Conservation (phyloP, 768 basidiomycete genomes). For the Mycena amicta region DNA sequence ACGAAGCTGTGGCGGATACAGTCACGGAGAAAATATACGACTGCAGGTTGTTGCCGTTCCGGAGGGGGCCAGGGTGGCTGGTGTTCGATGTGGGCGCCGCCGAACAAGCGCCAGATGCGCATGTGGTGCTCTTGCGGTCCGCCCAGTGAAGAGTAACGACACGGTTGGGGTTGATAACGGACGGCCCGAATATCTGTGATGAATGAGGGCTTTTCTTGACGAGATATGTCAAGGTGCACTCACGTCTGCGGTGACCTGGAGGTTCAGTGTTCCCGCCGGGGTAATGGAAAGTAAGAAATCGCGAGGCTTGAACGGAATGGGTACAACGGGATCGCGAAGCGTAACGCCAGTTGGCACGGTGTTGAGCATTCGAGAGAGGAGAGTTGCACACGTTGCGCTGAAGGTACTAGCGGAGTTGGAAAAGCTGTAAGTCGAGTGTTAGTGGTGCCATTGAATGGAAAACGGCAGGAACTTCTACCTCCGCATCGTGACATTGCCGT, state of each 20-base stretch:
- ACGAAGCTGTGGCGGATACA: conserved; percentile 7
- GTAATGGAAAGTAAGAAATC: conserved; percentile 10
- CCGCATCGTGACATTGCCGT: conserved; percentile 17
- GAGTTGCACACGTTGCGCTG: conserved; percentile 3
- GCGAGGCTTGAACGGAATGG: conserved; percentile 15
- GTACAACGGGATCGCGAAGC: conserved; percentile 3
- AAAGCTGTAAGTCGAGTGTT: not conserved
- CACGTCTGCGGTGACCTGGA: conserved; percentile 13
- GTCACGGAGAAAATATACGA: conserved; percentile 11
- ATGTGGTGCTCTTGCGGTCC: conserved; percentile 8
- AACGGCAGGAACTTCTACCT: not conserved
- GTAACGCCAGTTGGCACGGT: conserved; percentile 9
- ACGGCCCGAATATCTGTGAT: conserved; percentile 9
- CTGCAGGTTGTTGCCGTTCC: conserved; percentile 12
- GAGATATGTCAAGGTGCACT: not conserved
- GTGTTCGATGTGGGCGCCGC: conserved; percentile 1
- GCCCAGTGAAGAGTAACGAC: conserved; percentile 15
- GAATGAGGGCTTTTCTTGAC: not conserved
- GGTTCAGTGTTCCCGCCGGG: conserved; percentile 7
- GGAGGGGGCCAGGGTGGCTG: not conserved
- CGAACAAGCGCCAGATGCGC: conserved; percentile 11
- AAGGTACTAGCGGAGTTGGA: conserved; percentile 3
- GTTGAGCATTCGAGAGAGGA: conserved; percentile 9
- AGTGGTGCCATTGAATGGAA: not conserved
- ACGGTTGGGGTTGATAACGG: conserved; percentile 3